Evolutionary conservation across 768 basidiomycete genomes (phyloP).

Genomic region (Suillus subluteus): DNA sequence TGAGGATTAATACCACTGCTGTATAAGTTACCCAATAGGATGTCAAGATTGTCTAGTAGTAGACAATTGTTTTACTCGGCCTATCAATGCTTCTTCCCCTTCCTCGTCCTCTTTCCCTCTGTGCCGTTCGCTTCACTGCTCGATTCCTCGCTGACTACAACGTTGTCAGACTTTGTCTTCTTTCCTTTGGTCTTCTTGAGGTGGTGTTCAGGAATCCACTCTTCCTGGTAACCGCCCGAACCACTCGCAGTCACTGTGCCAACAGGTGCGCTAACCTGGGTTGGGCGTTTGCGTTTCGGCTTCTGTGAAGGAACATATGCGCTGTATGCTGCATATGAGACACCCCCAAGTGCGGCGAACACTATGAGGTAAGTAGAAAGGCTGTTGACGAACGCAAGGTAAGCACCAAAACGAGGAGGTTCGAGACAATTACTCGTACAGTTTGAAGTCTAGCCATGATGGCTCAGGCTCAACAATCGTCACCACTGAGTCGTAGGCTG

Average conservation of each 20-base stretch:
- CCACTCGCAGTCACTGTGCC: slow-evolving; percentile 65
- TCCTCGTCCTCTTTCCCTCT: slow-evolving; percentile 48
- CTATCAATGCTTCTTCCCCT: slow-evolving; percentile 51
- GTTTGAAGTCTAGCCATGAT: slow-evolving; percentile 78
- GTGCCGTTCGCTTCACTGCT: slow-evolving; percentile 70
- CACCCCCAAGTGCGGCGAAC: slow-evolving; percentile 60
- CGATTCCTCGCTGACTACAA: slow-evolving; percentile 65
- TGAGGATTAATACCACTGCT: background rate
- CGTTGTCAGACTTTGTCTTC: slow-evolving; percentile 48
- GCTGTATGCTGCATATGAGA: slow-evolving; percentile 65
- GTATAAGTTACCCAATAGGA: slow-evolving; percentile 17
- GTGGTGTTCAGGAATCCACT: slow-evolving; percentile 93
- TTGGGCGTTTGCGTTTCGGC: slow-evolving; percentile 45
- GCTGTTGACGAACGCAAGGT: slow-evolving; percentile 28
- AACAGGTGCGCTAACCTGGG: slow-evolving; percentile 55
- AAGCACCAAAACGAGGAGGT: slow-evolving; percentile 2
- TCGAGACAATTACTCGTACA: slow-evolving; percentile 51
- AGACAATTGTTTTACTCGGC: background rate
- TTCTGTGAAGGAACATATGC: slow-evolving; percentile 64
- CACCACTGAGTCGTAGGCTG: slow-evolving; percentile 76
- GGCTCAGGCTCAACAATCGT: slow-evolving; percentile 79
- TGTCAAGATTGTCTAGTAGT: slow-evolving; percentile 2
- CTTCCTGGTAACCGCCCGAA: slow-evolving; percentile 77
- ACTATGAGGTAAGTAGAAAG: slow-evolving; percentile 77
- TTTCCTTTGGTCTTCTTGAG: slow-evolving; percentile 64